Percentiles rank a stretch among this genome's conserved stretches.
These are phyloP conservation scores for Salix udensis DNA, from an alignment of 345 rosid genomes.

Conservation along the genomic window DNA sequence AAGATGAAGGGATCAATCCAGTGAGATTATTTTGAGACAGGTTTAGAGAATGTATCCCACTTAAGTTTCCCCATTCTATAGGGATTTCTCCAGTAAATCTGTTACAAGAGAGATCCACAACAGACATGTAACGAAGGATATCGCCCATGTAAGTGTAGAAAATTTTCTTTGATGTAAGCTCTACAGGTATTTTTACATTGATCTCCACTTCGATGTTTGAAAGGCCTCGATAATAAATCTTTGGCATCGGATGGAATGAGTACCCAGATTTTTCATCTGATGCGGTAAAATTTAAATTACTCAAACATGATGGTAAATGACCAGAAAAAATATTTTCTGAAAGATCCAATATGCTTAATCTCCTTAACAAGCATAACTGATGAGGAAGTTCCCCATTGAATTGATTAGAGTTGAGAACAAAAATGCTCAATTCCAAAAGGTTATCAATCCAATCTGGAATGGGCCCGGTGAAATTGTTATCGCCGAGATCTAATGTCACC, in stretches of 20 bases:
- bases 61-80: not conserved
- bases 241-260: no score
- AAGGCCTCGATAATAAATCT: no score
- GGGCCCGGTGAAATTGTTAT: not conserved
- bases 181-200: rapidly evolving
- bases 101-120: not conserved
- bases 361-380: not conserved
- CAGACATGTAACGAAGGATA: not conserved
- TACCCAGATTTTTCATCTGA: no score
- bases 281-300: not conserved
- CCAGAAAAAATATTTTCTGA: not conserved
- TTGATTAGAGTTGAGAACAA: not conserved
- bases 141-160: not conserved
- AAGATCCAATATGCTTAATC: not conserved
- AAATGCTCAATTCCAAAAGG: not conserved
- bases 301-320: slow-evolving; percentile 5
- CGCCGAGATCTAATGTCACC: not conserved
- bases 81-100: not conserved
- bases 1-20: slow-evolving; percentile 15
- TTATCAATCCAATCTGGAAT: not conserved
- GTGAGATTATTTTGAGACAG: slow-evolving; percentile 33
- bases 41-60: slow-evolving; percentile 6
- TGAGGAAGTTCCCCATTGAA: not conserved
- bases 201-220: no score
- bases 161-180: not conserved